Conservation (phyloP, 2,329 filamentous ascomycete species). For the Cladosporium colombiae region DNA sequence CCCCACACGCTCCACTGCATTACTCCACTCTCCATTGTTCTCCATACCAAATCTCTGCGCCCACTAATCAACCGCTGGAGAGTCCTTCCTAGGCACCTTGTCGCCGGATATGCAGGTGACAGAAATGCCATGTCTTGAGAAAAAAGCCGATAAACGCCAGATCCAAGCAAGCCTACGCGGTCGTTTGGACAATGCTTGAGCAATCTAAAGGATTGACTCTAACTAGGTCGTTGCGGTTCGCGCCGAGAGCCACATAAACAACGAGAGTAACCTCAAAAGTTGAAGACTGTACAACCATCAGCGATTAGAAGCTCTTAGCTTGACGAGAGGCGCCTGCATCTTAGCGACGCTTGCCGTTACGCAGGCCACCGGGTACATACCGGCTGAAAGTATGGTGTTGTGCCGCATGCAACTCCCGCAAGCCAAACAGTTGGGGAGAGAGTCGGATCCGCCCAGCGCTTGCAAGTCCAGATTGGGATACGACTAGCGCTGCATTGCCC, state of each 20-base stretch:
- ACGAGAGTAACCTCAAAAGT: neutral
- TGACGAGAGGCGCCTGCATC: neutral
- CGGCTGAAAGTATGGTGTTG: neutral
- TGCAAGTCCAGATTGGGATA: neutral
- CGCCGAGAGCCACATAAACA: neutral
- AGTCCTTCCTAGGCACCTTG: neutral
- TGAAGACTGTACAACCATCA: neutral
- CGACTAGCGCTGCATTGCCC: neutral
- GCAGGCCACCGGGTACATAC: neutral
- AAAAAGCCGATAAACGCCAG: neutral
- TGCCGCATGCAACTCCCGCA: neutral
- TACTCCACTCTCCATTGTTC: neutral
- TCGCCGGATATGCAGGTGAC: neutral
- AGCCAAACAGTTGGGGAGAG: neutral
- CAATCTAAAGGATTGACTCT: neutral
- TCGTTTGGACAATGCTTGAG: neutral
- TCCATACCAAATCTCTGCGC: neutral
- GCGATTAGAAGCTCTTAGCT: neutral
- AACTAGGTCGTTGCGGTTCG: neutral
- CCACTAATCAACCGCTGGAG: neutral
- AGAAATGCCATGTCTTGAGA: neutral
- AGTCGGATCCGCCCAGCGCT: neutral
- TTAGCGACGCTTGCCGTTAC: neutral
- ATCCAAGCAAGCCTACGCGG: neutral
- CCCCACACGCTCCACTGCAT: neutral